Base-by-base conservation (phyloP, 768 basidiomycete genomes). In the Russula sp. region DNA sequence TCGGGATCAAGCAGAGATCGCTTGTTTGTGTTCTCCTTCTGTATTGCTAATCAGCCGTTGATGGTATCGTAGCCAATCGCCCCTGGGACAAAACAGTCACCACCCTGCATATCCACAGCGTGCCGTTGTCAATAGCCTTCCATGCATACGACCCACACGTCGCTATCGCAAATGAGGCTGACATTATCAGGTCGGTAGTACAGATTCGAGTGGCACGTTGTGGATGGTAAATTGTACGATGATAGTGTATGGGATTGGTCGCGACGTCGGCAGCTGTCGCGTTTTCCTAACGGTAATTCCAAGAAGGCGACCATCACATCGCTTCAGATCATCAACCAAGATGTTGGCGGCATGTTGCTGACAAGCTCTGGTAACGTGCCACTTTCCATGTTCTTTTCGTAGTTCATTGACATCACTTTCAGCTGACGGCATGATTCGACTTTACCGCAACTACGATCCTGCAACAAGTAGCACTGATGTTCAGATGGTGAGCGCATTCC, bases 201-300 rank as follows among this genome's bases (percentile, higher is more conserved):
- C 35, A 22, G 43, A 49, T 58, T 49, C 14, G 32, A 51, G 54
- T 50, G 45, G 7, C 65, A 13, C 63, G 13, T 0, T 47, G 29
- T 59, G 42, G 39, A 55, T 51, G 60, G 38, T 55, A 66, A 42
- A 69, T 29, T 22, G 3, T 25, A 11, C 49, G 11, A 53, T 14
- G 11, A 2, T 62, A 98, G 95, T 65, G 87, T 98, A 14, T 98
- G 90, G 86, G 94, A 99, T 69, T 98, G 96, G 96, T 84, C 89
- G 53, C 82, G 82, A 54, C 83, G 86, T 55, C 86, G 83, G 67
- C 83, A 86, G 32, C 70, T 98, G 58, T 87, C 85, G 63, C 81
- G 84, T 59, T 98, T 98, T 76, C 87, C 83, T 69, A 98, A 98
- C 67, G 93, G 91, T 50, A 94, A 95, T 70, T 82, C 87, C 1